These are phyloP conservation scores for Trichoderma sp. DNA, from an alignment of 2,329 filamentous ascomycete species.

Conservation along the genomic window DNA sequence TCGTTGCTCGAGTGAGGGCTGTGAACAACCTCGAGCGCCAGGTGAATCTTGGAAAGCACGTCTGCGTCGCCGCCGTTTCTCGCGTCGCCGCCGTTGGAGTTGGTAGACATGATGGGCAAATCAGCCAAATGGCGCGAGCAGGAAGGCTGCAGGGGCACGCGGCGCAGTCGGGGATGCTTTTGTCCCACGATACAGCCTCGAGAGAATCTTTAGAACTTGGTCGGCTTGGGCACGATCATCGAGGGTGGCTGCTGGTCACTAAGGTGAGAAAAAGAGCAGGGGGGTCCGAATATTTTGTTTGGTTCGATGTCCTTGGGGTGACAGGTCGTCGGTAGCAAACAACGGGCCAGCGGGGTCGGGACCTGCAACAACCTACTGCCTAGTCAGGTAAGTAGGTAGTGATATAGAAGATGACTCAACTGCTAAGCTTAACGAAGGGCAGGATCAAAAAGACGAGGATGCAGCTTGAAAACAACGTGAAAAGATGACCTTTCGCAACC, in stretches of 20 bases:
- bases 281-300: slow-evolving; percentile 18
- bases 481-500: not conserved
- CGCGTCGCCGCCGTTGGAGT: slow-evolving; percentile 44
- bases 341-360: slow-evolving; percentile 18
- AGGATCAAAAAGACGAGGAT: too few species aligned
- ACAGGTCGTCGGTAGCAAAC: slow-evolving; percentile 18
- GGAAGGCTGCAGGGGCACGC: slow-evolving; percentile 20
- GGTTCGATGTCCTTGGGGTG: not conserved
- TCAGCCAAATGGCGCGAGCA: slow-evolving; percentile 10
- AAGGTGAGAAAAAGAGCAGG: slow-evolving; percentile 21
- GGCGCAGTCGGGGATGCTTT: slow-evolving; percentile 23
- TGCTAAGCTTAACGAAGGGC: not conserved
- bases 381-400: too few species aligned
- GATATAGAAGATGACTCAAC: slow-evolving; percentile 14
- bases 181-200: slow-evolving; percentile 23
- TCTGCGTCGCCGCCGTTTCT: slow-evolving; percentile 46
- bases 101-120: slow-evolving; percentile 41
- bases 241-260: slow-evolving; percentile 23
- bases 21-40: slow-evolving; percentile 87
- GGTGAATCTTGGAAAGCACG: slow-evolving; percentile 69
- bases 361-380: not conserved
- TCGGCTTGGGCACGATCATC: slow-evolving; percentile 22
- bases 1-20: slow-evolving; percentile 78
- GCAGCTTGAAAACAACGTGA: not conserved
- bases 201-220: slow-evolving; percentile 11